These are phyloP conservation scores for Ocimum tenuiflorum DNA, from an alignment of 257 asterid species.

Conservation along the genomic window DNA sequence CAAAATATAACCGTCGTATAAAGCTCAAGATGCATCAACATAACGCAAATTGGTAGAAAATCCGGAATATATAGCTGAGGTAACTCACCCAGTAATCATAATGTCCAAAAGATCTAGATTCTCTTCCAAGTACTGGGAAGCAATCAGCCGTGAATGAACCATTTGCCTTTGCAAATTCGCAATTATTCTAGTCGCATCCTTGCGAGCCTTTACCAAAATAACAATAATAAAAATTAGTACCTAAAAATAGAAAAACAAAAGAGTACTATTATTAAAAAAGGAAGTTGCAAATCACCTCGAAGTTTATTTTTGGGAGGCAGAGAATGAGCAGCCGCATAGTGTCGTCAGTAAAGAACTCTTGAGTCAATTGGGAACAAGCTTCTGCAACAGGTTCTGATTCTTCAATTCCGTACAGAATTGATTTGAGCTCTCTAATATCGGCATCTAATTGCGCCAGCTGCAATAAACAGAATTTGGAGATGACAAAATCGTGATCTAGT, in stretches of 20 bases:
- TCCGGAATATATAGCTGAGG: not conserved
- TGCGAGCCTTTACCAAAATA: conserved; percentile 59
- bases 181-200: conserved; percentile 77
- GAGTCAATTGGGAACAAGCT: conserved; percentile 66
- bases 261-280: no score
- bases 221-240: no score
- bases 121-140: conserved; percentile 72
- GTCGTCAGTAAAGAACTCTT: conserved; percentile 58
- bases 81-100: conserved; percentile 64
- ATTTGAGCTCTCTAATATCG: conserved; percentile 52
- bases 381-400: conserved; percentile 72
- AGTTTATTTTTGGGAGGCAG: conserved; percentile 62
- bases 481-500: not conserved
- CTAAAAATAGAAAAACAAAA: no score
- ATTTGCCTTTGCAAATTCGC: conserved; percentile 87
- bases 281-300: conserved; percentile 47
- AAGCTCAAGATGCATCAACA: not conserved
- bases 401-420: conserved; percentile 58
- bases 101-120: conserved; percentile 68
- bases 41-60: not conserved
- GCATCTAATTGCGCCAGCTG: conserved; percentile 61
- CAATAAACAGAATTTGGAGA: not conserved
- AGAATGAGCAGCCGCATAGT: conserved; percentile 58
- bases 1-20: no score
- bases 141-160: conserved; percentile 62